Conservation (phyloP, 768 basidiomycete species). For the Lactarius hatsudake region DNA sequence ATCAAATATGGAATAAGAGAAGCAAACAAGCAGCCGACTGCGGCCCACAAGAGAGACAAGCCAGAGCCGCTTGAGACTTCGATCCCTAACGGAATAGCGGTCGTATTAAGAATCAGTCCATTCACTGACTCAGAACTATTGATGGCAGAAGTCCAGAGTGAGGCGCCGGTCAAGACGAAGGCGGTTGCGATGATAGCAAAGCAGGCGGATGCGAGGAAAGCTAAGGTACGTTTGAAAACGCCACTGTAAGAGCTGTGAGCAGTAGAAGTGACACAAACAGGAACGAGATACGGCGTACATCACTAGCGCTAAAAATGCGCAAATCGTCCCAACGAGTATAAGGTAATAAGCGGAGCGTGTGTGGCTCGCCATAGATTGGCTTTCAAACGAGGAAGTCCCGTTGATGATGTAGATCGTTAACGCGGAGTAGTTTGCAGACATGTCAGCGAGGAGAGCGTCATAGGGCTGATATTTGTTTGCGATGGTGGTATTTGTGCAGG, state of each 20-base stretch:
- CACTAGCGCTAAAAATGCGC: constrained; percentile 59
- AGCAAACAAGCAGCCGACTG: constrained; percentile 61
- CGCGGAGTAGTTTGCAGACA: constrained; percentile 58
- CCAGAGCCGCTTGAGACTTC: constrained; percentile 58
- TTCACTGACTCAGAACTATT: constrained; percentile 63
- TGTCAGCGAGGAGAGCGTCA: constrained; percentile 60
- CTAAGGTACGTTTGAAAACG: constrained; percentile 56
- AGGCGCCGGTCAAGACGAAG: constrained; percentile 63
- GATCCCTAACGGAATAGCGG: constrained; percentile 55
- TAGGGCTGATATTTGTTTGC: constrained; percentile 66
- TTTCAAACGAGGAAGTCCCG: constrained; percentile 48
- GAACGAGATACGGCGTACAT: constrained; percentile 46
- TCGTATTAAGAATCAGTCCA: constrained; percentile 40
- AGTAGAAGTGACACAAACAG: neutral
- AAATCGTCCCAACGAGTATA: constrained; percentile 68
- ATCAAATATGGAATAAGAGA: constrained; percentile 76
- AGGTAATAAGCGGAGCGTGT: constrained; percentile 75
- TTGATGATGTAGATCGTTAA: constrained; percentile 53
- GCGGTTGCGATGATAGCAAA: constrained; percentile 59
- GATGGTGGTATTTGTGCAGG: constrained; percentile 59
- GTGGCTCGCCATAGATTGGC: constrained; percentile 58
- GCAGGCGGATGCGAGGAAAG: constrained; percentile 65
- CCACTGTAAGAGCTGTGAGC: constrained; percentile 46
- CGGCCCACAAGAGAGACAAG: constrained; percentile 69
- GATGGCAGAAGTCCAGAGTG: constrained; percentile 76